Evolutionary conservation across 306 rosid genomes (phyloP), one percentile per base, ranked within the genome.

Genomic region (Citrullus mucosospermus): DNA sequence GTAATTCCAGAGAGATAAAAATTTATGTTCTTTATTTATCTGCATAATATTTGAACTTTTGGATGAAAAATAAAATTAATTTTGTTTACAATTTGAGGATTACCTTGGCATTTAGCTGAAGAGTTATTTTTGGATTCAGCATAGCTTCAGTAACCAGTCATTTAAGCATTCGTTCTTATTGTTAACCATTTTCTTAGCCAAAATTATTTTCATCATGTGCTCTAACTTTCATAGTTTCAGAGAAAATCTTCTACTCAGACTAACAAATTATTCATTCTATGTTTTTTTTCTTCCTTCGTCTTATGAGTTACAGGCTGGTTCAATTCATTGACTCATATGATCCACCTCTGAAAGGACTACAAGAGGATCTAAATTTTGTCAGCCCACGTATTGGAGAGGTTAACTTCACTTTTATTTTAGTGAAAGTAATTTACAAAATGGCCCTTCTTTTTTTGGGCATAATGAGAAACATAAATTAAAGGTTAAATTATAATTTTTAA

Each of bases 301-400:
- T 25, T 14, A 80, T 74, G 76, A 61, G 75, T 88, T 76, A 51
- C 89, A 95, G 99, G 83, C 85, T 95, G 93, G 90, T 92, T 86
- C 97, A 92, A 63, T 95, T 89, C 86, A 86, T 95, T 66, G 99
- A 92, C 87, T 86, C 97, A 65, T 95, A 95, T 74, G 99, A 95
- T 82, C 99, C 97, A 72, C 99, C 97, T 8, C 48, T 89, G 77
- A 95, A 91, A 92, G 99, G 99, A 75, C 85, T 95, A 81, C 96
- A 95, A 57, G 99, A 95, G 84, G 99, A 95, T 83, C 87, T 95
- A 53, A 95, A 92, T 86, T 92, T 92, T 85, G 99, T 95, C 84
- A 92, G 99, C 90, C 99, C 97, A 56, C 96, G 99, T 68, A 95
- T 95, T 82, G 99, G 99, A 87, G 99, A 95, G 99, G 99, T 95